Evolutionary conservation across 768 basidiomycete genomes (phyloP).

Genomic region (Collybiopsis luxurians): DNA sequence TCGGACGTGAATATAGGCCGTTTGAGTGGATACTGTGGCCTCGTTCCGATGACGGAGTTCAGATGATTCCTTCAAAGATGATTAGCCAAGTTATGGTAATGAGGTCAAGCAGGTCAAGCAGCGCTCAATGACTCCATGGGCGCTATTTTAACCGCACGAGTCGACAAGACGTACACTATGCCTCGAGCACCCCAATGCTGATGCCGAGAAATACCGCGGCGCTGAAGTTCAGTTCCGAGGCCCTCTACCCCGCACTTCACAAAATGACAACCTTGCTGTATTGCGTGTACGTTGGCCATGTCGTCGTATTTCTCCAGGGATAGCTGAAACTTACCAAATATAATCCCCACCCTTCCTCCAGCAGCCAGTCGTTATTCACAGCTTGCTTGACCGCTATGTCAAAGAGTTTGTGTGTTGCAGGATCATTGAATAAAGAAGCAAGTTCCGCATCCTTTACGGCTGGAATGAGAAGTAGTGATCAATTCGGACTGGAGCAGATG

Average conservation of each 20-base stretch:
- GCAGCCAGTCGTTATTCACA: slow-evolving; percentile 64
- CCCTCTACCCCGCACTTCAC: slow-evolving; percentile 62
- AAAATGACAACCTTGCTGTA: slow-evolving; percentile 70
- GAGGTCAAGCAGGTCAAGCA: too few species aligned
- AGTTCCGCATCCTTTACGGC: slow-evolving; percentile 62
- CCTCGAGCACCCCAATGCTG: slow-evolving; percentile 73
- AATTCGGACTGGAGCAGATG: neutral
- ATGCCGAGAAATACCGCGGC: slow-evolving; percentile 63
- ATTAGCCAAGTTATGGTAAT: too few species aligned
- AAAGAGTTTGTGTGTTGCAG: slow-evolving; percentile 63
- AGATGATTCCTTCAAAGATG: slow-evolving; percentile 43
- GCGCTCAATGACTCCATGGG: too few species aligned
- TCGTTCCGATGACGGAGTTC: slow-evolving; percentile 41
- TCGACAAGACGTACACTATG: slow-evolving; percentile 49
- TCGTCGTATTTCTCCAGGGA: neutral
- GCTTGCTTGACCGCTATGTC: slow-evolving; percentile 65
- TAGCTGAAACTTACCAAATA: slow-evolving; percentile 45
- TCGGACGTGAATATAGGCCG: slow-evolving; percentile 56
- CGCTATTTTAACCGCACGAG: neutral
- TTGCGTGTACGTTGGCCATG: neutral
- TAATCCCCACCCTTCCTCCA: slow-evolving; percentile 70
- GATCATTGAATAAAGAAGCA: slow-evolving; percentile 51
- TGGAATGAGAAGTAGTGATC: neutral
- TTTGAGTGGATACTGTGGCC: slow-evolving; percentile 47
- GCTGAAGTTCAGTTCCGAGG: slow-evolving; percentile 64